These are phyloP conservation scores for Daldinia childiae DNA, from an alignment of 495 filamentous ascomycete species.

Conservation along the genomic window DNA sequence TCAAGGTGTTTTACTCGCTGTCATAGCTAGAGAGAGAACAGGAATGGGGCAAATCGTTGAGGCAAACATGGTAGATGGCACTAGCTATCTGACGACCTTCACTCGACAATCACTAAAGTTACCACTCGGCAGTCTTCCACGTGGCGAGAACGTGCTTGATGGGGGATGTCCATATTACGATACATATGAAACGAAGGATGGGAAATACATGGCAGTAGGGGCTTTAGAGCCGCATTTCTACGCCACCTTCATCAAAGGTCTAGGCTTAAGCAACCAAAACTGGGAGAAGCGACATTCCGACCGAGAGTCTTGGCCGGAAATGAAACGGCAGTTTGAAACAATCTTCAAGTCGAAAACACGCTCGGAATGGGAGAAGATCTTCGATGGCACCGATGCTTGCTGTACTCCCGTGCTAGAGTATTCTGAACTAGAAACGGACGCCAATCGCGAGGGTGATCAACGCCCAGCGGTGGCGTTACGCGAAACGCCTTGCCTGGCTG, in stretches of 20 bases:
- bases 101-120: conserved; percentile 70
- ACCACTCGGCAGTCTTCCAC: conserved; percentile 64
- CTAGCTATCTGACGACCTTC: conserved; percentile 78
- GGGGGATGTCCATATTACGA: conserved; percentile 88
- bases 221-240: conserved; percentile 91
- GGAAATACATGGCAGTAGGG: conserved; percentile 87
- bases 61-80: conserved; percentile 96
- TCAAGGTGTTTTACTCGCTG: conserved; percentile 71
- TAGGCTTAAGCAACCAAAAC: conserved; percentile 63
- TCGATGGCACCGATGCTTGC: conserved; percentile 91
- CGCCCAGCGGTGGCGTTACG: conserved; percentile 75
- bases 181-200: conserved; percentile 85
- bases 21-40: conserved; percentile 62
- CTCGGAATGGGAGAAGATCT: conserved; percentile 82
- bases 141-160: conserved; percentile 84
- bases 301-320: conserved; percentile 68
- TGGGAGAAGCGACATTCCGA: conserved; percentile 67
- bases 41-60: conserved; percentile 89
- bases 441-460: conserved; percentile 71
- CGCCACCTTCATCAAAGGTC: conserved; percentile 67
- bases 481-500: conserved; percentile 68
- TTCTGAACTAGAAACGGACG: conserved; percentile 70
- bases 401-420: conserved; percentile 85
- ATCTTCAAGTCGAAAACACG: conserved; percentile 79
- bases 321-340: conserved; percentile 67